Base-by-base conservation (phyloP, 1,284 basidiomycete species). In the Inonotus hispidus region DNA sequence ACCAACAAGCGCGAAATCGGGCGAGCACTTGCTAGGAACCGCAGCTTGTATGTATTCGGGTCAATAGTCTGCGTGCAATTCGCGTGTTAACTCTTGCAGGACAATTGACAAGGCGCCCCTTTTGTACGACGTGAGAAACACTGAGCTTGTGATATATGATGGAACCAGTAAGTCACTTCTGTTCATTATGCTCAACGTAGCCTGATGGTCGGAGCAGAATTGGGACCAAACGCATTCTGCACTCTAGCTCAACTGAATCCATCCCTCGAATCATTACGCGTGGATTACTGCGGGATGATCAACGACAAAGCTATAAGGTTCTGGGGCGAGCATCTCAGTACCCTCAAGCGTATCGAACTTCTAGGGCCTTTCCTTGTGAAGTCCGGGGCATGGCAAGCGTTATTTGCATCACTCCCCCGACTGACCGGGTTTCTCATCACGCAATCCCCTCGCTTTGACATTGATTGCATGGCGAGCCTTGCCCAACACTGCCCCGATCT, bases 301-400 rank as follows among this genome's bases (percentile, higher is more conserved):
- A 82, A 90, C 66, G 84, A 91, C 64, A 72, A 79, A 0, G 85
- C 88, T 21, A 73, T 98, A 41, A 71, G 75, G 11, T 73, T 80
- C 0, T 94, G 92, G 83, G 79, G 79, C 11, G 78, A 73, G 5
- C 80, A 82, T 1, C 79, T 98, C 25, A 83, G 82, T 0, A 71
- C 82, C 7, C 82, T 99, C 39, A 80, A 75, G 19, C 82, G 82
- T 23, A 69, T 99, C 7, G 90, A 92, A 68, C 87, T 99, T 5
- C 86, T 92, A 27, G 96, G 92, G 0, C 92, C 94, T 0, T 98
- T 94, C 74, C 84, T 97, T 25, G 88, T 97, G 27, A 85, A 87
- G 50, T 77, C 83, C 6, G 77, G 83, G 5, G 84, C 83, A 0
- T 98, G 96, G 95, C 76, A 83, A 50, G 69, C 75, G 0, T 94